A percentile compares a stretch with the other conserved stretches of the same genome.
Conservation (phyloP, 2,329 filamentous ascomycete species). For the Fusarium scirpi region DNA sequence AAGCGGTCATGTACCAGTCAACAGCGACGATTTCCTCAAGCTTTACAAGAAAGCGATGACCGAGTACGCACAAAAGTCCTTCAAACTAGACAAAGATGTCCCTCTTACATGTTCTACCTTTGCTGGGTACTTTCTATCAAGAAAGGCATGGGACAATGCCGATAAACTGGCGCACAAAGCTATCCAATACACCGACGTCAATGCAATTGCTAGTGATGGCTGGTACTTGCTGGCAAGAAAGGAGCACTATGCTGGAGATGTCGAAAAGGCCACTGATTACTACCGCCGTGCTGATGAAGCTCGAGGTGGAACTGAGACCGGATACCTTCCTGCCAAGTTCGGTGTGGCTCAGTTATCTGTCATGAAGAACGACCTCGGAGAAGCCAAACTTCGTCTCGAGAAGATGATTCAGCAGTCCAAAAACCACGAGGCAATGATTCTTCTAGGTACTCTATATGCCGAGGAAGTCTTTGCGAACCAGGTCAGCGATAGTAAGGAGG, state of each 20-base stretch:
- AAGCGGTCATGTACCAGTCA: constrained; percentile 84
- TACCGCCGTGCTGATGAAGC: constrained; percentile 93
- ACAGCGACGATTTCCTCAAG: constrained; percentile 84
- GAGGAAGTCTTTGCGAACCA: constrained; percentile 92
- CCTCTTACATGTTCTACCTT: constrained; percentile 93
- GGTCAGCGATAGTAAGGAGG: constrained; percentile 79
- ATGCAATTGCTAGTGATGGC: constrained; percentile 95
- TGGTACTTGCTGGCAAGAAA: constrained; percentile 96
- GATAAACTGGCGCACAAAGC: constrained; percentile 91
- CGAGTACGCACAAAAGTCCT: constrained; percentile 91
- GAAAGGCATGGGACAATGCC: constrained; percentile 83
- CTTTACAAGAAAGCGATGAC: constrained; percentile 96
- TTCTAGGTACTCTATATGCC: constrained; percentile 91
- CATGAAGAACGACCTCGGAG: constrained; percentile 84
- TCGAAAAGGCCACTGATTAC: constrained; percentile 81
- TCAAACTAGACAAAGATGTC: constrained; percentile 91
- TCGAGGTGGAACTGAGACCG: constrained; percentile 88
- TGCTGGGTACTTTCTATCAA: constrained; percentile 87
- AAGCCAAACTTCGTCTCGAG: constrained; percentile 92
- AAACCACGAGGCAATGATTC: constrained; percentile 87
- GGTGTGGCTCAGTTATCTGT: constrained; percentile 91
- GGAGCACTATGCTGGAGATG: constrained; percentile 84
- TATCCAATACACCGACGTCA: constrained; percentile 95
- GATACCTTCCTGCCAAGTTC: constrained; percentile 94
- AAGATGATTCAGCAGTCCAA: constrained; percentile 92